A percentile compares a stretch with the other conserved stretches of the same genome.
Evolutionary conservation across 345 rosid species (phyloP).

Genomic region (Populus euphratica): DNA sequence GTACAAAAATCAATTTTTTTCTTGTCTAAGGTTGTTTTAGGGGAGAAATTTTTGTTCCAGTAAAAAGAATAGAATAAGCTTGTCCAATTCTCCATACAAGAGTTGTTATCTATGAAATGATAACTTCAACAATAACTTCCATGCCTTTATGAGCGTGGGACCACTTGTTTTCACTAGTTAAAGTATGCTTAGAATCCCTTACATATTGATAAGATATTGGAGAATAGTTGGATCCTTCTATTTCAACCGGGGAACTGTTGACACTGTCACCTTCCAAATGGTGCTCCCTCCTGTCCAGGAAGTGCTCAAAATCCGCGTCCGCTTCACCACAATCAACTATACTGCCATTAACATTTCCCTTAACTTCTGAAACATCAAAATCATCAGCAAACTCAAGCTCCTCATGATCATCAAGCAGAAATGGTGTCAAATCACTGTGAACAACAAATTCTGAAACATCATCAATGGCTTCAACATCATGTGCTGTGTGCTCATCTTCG

Average conservation of each 20-base stretch:
- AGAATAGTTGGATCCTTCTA: slow-evolving; percentile 30
- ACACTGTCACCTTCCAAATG: slow-evolving; percentile 42
- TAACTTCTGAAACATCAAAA: slow-evolving; percentile 53
- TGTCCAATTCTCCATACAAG: too few species aligned
- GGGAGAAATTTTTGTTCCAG: too few species aligned
- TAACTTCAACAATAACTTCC: slow-evolving; percentile 85
- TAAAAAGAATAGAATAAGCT: too few species aligned
- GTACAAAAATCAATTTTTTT: too few species aligned
- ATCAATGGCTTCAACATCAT: slow-evolving; percentile 44
- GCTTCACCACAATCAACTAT: slow-evolving; percentile 44
- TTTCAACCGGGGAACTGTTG: slow-evolving; percentile 29
- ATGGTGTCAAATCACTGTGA: slow-evolving; percentile 32
- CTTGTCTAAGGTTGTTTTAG: too few species aligned
- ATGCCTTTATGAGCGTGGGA: slow-evolving; percentile 72
- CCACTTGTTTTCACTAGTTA: slow-evolving; percentile 57
- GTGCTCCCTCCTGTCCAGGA: slow-evolving; percentile 40
- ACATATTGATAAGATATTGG: slow-evolving; percentile 29
- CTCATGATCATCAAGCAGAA: slow-evolving; percentile 45
- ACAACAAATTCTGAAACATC: slow-evolving; percentile 51
- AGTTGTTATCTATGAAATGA: too few species aligned
- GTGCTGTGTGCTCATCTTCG: slow-evolving; percentile 29
- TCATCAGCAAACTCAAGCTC: slow-evolving; percentile 67
- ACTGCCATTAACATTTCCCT: slow-evolving; percentile 53
- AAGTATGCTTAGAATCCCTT: slow-evolving; percentile 29
- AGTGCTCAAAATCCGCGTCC: slow-evolving; percentile 42